A percentile compares a stretch with the other conserved stretches of the same genome.
Conservation (phyloP, 2,329 filamentous ascomycete species). For the Colletotrichum chrysophilum region DNA sequence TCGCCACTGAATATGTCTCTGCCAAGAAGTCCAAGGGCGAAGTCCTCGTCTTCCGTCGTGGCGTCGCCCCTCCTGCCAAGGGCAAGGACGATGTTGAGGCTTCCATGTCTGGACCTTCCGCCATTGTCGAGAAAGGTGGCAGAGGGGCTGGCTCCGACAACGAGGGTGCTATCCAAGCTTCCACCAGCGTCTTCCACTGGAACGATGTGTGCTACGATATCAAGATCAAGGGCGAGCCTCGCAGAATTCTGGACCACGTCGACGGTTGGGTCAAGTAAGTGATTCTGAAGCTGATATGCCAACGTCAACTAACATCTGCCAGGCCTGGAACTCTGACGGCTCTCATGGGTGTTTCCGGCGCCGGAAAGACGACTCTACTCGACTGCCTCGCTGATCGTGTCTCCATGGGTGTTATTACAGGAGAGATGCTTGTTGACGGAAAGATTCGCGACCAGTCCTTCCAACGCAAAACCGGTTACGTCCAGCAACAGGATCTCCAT, state of each 20-base stretch:
- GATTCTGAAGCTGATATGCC: too few relatives aligned
- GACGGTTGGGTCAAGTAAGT: slow-evolving; percentile 74
- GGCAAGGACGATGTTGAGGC: slow-evolving; percentile 14
- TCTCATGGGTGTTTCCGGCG: slow-evolving; percentile 51
- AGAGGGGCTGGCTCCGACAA: not conserved
- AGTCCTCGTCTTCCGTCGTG: slow-evolving; percentile 62
- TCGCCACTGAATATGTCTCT: slow-evolving; percentile 49
- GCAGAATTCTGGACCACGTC: slow-evolving; percentile 69
- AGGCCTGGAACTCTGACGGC: slow-evolving; percentile 61
- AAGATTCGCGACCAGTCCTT: slow-evolving; percentile 66
- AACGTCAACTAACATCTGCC: not conserved
- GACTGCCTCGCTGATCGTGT: slow-evolving; percentile 67
- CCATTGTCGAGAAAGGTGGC: slow-evolving; percentile 17
- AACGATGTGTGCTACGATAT: slow-evolving; percentile 73
- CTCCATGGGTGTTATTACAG: slow-evolving; percentile 71
- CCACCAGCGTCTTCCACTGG: slow-evolving; percentile 73
- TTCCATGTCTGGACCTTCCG: slow-evolving; percentile 14
- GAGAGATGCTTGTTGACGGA: slow-evolving; percentile 73
- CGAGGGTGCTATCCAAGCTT: slow-evolving; percentile 32
- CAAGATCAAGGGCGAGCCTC: slow-evolving; percentile 64
- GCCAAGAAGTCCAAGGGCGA: slow-evolving; percentile 65
- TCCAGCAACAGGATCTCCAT: slow-evolving; percentile 65
- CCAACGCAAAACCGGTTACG: slow-evolving; percentile 72
- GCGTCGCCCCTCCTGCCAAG: slow-evolving; percentile 25
- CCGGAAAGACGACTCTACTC: slow-evolving; percentile 60